A percentile compares a stretch with the other conserved stretches of the same genome.
Conservation (phyloP, 805 yeast species). For the Ogataea trehaloabstinens region DNA sequence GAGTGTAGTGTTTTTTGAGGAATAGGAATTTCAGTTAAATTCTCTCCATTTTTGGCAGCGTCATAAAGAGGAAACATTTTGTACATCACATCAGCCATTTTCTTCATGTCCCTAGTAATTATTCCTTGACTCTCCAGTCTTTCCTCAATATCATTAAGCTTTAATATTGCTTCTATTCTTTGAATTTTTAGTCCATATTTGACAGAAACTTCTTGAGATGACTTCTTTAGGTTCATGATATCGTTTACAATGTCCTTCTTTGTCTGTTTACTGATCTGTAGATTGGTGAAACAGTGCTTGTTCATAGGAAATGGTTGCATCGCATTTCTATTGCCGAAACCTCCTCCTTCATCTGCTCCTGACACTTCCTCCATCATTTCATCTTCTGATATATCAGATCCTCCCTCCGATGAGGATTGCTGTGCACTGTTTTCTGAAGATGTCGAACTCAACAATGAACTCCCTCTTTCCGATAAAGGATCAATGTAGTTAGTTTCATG, state of each 20-base stretch:
- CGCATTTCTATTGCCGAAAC: slow-evolving; percentile 17
- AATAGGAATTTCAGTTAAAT: slow-evolving; percentile 90
- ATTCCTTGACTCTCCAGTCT: slow-evolving; percentile 54
- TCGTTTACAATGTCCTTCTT: slow-evolving; percentile 61
- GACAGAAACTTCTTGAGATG: slow-evolving; percentile 73
- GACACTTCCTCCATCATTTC: slow-evolving; percentile 4
- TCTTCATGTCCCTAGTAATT: slow-evolving; percentile 54
- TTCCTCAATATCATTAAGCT: slow-evolving; percentile 63
- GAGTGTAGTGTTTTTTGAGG: slow-evolving; percentile 81
- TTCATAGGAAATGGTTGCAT: slow-evolving; percentile 84
- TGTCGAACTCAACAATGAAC: slow-evolving; percentile 20
- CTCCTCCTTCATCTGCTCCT: slow-evolving; percentile 6
- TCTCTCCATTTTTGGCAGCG: slow-evolving; percentile 53
- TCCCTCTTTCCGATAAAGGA: slow-evolving; percentile 49
- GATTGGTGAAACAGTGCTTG: slow-evolving; percentile 63
- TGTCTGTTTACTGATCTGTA: slow-evolving; percentile 54
- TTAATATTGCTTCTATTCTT: slow-evolving; percentile 84
- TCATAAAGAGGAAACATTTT: slow-evolving; percentile 78
- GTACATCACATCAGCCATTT: slow-evolving; percentile 61
- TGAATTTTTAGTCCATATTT: slow-evolving; percentile 78
- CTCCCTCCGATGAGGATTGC: slow-evolving; percentile 11
- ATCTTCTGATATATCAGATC: slow-evolving; percentile 10
- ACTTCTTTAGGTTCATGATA: slow-evolving; percentile 42
- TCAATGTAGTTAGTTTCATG: slow-evolving; percentile 73
- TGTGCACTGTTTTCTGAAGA: slow-evolving; percentile 7